phyloP scores from a whole-genome alignment of 2,329 filamentous ascomycete species.

The Penicillium sclerotiorum region DNA sequence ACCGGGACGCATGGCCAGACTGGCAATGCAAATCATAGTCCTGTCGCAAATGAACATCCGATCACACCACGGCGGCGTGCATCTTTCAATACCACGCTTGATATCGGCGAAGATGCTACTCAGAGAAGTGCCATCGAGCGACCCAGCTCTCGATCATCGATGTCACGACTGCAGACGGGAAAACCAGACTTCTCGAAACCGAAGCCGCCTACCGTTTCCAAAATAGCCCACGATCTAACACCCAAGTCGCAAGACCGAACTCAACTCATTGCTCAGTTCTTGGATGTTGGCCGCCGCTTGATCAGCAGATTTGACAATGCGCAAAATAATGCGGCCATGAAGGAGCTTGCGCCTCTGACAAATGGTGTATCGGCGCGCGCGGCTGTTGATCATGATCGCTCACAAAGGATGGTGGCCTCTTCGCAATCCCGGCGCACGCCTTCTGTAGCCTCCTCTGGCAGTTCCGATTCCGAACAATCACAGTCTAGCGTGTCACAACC shows the following conservation, averaged over 20 bases:
- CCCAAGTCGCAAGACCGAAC: constrained; percentile 36
- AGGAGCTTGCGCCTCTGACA: constrained; percentile 17
- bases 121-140: constrained; percentile 41
- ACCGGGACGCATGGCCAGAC: constrained; percentile 23
- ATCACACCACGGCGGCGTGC: constrained; percentile 48
- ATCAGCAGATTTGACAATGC: constrained; percentile 36
- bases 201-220: constrained; percentile 21
- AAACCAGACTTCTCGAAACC: constrained; percentile 37
- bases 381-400: constrained; percentile 34
- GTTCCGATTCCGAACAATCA: constrained; percentile 24
- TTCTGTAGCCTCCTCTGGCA: constrained; percentile 26
- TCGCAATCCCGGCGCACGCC: constrained; percentile 17
- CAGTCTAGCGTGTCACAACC: constrained; percentile 23
- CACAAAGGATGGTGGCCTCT: constrained; percentile 29
- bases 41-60: constrained; percentile 32
- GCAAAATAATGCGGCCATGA: constrained; percentile 20
- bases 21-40: constrained; percentile 19
- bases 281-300: constrained; percentile 42
- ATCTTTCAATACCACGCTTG: constrained; percentile 57
- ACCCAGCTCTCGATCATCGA: constrained; percentile 47
- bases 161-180: constrained; percentile 44
- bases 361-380: constrained; percentile 33
- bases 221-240: constrained; percentile 8
- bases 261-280: constrained; percentile 41
- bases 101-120: constrained; percentile 57